Percentiles rank a stretch among this genome's conserved stretches.
These are phyloP conservation scores for Lentinula guzmanii DNA, from an alignment of 768 basidiomycete species.

Conservation along the genomic window DNA sequence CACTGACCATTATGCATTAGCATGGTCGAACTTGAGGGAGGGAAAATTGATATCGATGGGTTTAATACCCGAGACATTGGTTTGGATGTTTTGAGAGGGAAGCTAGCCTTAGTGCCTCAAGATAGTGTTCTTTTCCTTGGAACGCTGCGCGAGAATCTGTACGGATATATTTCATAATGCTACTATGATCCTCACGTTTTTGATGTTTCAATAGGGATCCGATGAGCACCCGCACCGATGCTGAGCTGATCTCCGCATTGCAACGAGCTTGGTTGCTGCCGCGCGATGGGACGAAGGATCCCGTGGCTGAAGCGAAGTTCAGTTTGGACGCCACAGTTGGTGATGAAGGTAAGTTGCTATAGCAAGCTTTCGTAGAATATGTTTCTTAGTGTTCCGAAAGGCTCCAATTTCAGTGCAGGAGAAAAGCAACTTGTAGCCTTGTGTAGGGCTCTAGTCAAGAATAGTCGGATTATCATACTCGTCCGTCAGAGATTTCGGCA, in stretches of 20 bases:
- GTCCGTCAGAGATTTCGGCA: slow-evolving; percentile 23
- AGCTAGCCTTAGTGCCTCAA: slow-evolving; percentile 67
- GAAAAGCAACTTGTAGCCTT: slow-evolving; percentile 63
- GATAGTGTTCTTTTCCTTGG: slow-evolving; percentile 46
- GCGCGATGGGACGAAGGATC: slow-evolving; percentile 34
- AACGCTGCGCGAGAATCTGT: slow-evolving; percentile 39
- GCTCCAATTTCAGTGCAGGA: slow-evolving; percentile 59
- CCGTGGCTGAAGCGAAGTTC: slow-evolving; percentile 58
- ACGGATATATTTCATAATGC: slow-evolving; percentile 2
- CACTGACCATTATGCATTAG: slow-evolving; percentile 19
- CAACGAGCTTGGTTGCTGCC: slow-evolving; percentile 58
- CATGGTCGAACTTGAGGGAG: slow-evolving; percentile 54
- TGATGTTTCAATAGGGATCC: slow-evolving; percentile 38
- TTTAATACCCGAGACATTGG: slow-evolving; percentile 45
- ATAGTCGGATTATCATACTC: slow-evolving; percentile 52
- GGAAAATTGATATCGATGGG: slow-evolving; percentile 49
- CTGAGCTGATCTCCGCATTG: slow-evolving; percentile 55
- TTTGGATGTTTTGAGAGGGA: slow-evolving; percentile 43
- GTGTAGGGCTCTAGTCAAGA: slow-evolving; percentile 55
- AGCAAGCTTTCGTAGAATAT: background rate
- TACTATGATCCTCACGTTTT: background rate
- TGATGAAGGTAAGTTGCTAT: slow-evolving; percentile 43
- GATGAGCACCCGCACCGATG: slow-evolving; percentile 45
- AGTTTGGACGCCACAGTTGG: slow-evolving; percentile 54
- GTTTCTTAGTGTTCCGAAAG: slow-evolving; percentile 18